Base-by-base conservation (phyloP, 768 basidiomycete genomes). In the Trichaptum fuscoviolaceum region DNA sequence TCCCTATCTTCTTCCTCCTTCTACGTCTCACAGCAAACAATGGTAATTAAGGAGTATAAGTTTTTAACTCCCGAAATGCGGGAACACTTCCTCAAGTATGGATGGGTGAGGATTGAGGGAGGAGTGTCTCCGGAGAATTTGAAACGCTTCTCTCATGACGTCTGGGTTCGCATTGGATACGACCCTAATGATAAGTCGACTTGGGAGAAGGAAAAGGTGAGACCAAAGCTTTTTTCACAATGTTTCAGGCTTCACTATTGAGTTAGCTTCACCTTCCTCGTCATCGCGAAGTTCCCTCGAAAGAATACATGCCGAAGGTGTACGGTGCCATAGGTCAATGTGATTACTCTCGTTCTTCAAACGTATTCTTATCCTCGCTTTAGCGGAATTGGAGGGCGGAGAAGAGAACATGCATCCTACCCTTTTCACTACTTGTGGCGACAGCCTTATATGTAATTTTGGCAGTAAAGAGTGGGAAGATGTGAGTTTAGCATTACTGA, bases 51-150 rank as follows among this genome's bases (percentile, higher is more conserved):
- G 64, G 66, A 74, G 67, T 80, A 78, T 73, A 77, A 80, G 68
- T 75, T 78, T 69, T 75, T 83, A 58, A 77, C 76, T 15, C 69
- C 75, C 36, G 84, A 79, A 64, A 82, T 87, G 67, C 78, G 83
- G 35, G 75, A 82, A 57, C 81, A 84, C 68, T 87, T 87, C 72
- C 76, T 88, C 62, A 79, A 83, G 66, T 74, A 85, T 65, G 86
- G 86, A 7, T 87, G 83, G 67, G 73, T 87, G 58, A 73, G 84
- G 57, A 80, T 87, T 67, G 80, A 81, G 69, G 71, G 78, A 35
- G 86, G 84, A 0, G 87, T 88, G 71, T 79, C 82, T 7, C 78
- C 77, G 67, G 82, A 83, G 72, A 79, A 84, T 67, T 80, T 86
- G 0, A 79, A 70, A 26, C 79, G 82, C 58, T 85, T 81, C 77